Conservation (phyloP, 495 filamentous ascomycete species). For the Cercophora sp. region DNA sequence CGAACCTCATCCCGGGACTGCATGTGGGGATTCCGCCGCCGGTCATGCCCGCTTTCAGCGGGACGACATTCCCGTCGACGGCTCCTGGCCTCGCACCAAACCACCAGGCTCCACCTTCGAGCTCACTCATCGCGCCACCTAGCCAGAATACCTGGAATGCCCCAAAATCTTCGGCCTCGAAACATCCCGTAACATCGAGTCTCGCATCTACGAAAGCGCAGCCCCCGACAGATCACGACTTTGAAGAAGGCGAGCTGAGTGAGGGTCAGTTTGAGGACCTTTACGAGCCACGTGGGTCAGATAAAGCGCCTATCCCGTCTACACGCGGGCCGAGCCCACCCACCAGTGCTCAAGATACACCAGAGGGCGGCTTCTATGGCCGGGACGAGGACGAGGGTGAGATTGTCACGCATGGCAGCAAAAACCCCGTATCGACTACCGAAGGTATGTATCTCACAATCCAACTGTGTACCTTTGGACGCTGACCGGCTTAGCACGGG, state of each 20-base stretch:
- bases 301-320: slow-evolving; percentile 12
- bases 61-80: background rate
- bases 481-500: slow-evolving; percentile 27
- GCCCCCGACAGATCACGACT: slow-evolving; percentile 21
- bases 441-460: slow-evolving; percentile 1
- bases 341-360: slow-evolving; percentile 23
- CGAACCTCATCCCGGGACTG: slow-evolving; percentile 40
- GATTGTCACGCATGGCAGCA: background rate
- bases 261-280: slow-evolving; percentile 56
- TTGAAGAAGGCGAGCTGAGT: slow-evolving; percentile 74
- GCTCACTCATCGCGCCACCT: background rate
- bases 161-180: no score
- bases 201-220: slow-evolving; percentile 2
- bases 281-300: slow-evolving; percentile 35
- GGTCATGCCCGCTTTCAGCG: background rate
- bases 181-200: no score
- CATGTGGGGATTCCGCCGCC: slow-evolving; percentile 24
- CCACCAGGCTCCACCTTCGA: background rate
- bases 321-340: slow-evolving; percentile 12
- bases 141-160: no score
- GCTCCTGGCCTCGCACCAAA: background rate
- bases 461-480: background rate
- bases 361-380: slow-evolving; percentile 28
- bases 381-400: slow-evolving; percentile 27
- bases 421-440: slow-evolving; percentile 1